Conservation (phyloP, 2,329 filamentous ascomycete species). For the Fusarium sp. region DNA sequence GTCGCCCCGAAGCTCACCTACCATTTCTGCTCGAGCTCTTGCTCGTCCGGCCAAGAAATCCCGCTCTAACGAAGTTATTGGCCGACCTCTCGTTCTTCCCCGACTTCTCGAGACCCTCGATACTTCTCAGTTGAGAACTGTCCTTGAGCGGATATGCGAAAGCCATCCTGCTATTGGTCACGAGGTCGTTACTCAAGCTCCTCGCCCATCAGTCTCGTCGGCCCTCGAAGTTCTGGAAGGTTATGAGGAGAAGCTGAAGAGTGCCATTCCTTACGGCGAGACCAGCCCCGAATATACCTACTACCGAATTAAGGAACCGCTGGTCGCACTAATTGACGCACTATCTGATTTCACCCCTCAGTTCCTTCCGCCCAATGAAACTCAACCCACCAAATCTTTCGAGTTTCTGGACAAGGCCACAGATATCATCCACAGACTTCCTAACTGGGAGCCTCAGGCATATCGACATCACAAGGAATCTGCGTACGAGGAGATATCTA, state of each 20-base stretch:
- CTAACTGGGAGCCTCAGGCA: conserved; percentile 89
- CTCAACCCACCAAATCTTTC: conserved; percentile 84
- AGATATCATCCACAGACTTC: conserved; percentile 87
- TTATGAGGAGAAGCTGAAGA: conserved; percentile 83
- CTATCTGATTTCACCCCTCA: conserved; percentile 95
- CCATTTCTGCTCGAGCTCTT: conserved; percentile 76
- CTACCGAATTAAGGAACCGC: conserved; percentile 86
- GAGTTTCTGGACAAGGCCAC: conserved; percentile 92
- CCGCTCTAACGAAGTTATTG: conserved; percentile 73
- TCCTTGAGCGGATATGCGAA: conserved; percentile 93
- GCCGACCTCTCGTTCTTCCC: conserved; percentile 67
- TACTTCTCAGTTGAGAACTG: conserved; percentile 82
- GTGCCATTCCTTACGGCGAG: conserved; percentile 87
- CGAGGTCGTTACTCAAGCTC: conserved; percentile 86
- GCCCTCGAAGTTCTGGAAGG: conserved; percentile 83
- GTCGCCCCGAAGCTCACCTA: conserved; percentile 86
- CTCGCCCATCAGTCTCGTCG: conserved; percentile 85
- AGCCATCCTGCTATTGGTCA: conserved; percentile 86
- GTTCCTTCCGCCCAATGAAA: conserved; percentile 92
- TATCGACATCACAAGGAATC: conserved; percentile 95
- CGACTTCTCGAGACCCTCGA: conserved; percentile 96
- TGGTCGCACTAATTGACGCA: conserved; percentile 86
- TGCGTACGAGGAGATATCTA: conserved; percentile 95
- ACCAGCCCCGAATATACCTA: conserved; percentile 93
- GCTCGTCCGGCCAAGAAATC: conserved; percentile 74